A percentile compares a stretch with the other conserved stretches of the same genome.
These are phyloP conservation scores for Cyathus olla DNA, from an alignment of 1,284 basidiomycete species.

Conservation along the genomic window DNA sequence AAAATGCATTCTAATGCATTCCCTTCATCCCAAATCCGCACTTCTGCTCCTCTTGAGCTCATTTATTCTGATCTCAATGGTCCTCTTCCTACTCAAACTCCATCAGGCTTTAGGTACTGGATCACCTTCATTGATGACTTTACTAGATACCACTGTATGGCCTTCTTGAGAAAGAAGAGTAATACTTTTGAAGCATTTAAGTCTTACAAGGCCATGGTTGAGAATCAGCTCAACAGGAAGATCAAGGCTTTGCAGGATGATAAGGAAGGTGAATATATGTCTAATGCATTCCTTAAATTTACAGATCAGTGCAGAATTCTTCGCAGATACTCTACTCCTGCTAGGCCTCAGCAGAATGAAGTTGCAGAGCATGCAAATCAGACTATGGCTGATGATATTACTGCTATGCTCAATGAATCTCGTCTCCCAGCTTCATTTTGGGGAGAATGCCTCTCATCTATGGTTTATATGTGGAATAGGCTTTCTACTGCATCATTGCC, in stretches of 20 bases:
- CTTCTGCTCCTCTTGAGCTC: constrained; percentile 28
- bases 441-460: not conserved
- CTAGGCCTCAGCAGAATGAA: constrained; percentile 4
- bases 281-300: constrained; percentile 5
- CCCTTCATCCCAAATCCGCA: constrained; percentile 4
- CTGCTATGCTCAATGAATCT: constrained; percentile 3
- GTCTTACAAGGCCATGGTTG: constrained; percentile 40
- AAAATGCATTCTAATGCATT: constrained; percentile 32
- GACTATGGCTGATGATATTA: constrained; percentile 1
- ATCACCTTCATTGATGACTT: constrained; percentile 47
- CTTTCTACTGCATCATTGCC: constrained; percentile 19
- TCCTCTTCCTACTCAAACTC: constrained; percentile 30
- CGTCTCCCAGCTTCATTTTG: not conserved
- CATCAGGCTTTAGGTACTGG: constrained; percentile 40
- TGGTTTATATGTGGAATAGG: constrained; percentile 1
- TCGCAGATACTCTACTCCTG: not conserved
- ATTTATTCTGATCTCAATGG: constrained; percentile 49
- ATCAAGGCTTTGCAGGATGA: constrained; percentile 37
- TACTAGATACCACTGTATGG: constrained; percentile 22
- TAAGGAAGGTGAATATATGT: constrained; percentile 12
- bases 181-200: constrained; percentile 40
- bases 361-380: constrained; percentile 2
- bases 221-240: constrained; percentile 31
- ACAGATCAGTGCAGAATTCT: constrained; percentile 7
- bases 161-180: constrained; percentile 40